A percentile compares a stretch with the other conserved stretches of the same genome.
Evolutionary conservation across 169 alveolate genomes (phyloP).

Genomic region (Plasmodium reichenowi): DNA sequence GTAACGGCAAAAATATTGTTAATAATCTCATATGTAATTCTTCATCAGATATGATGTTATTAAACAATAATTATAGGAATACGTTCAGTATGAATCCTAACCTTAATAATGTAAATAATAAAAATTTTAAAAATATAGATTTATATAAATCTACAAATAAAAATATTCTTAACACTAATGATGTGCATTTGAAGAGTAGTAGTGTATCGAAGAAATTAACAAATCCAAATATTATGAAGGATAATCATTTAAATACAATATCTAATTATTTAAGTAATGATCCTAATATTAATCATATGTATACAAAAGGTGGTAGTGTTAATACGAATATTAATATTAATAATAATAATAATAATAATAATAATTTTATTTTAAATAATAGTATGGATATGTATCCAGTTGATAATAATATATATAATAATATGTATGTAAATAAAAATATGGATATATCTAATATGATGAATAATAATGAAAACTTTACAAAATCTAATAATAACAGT

Average conservation of each 20-base stretch:
- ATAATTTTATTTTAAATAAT: neutral
- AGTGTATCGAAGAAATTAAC: slow-evolving; percentile 24
- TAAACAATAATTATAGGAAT: too few species aligned
- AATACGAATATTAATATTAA: neutral
- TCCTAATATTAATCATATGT: slow-evolving; percentile 20
- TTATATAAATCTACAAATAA: neutral
- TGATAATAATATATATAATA: slow-evolving; percentile 22
- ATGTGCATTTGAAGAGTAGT: slow-evolving; percentile 15
- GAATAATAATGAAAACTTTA: neutral
- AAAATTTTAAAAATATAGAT: slow-evolving; percentile 45
- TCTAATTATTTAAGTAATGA: slow-evolving; percentile 23
- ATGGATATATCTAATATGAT: neutral
- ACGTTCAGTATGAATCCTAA: slow-evolving; percentile 1
- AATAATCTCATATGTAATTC: slow-evolving; percentile 1
- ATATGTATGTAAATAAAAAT: neutral
- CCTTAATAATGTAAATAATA: slow-evolving; percentile 10
- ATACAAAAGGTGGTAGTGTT: slow-evolving; percentile 8
- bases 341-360: neutral
- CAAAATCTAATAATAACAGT: neutral
- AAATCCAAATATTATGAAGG: slow-evolving; percentile 25
- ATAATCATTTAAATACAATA: slow-evolving; percentile 25
- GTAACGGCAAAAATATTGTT: neutral
- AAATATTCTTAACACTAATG: slow-evolving; percentile 19
- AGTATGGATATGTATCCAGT: slow-evolving; percentile 22
- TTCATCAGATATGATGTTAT: too few species aligned